Evolutionary conservation across 73 alveolate genomes (phyloP).

Genomic region (Paramecium caudatum): DNA sequence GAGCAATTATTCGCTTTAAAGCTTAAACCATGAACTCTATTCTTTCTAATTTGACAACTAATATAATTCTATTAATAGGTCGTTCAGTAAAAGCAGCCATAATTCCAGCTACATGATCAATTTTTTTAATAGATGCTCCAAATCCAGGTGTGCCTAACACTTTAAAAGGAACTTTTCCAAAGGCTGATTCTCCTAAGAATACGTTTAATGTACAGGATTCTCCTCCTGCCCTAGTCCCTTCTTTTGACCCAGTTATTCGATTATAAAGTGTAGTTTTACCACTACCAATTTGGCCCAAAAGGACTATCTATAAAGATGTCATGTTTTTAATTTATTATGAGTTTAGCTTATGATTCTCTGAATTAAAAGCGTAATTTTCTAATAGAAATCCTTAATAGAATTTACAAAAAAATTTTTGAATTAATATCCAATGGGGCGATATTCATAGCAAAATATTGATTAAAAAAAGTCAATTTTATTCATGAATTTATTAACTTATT

Average conservation of each 20-base stretch:
- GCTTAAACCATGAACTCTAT: not conserved
- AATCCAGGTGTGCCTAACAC: constrained; percentile 52
- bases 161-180: not conserved
- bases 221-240: not conserved
- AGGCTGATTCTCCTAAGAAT: not conserved
- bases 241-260: not conserved
- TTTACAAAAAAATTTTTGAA: too few species aligned
- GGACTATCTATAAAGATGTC: too few species aligned
- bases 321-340: too few species aligned
- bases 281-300: constrained; percentile 12
- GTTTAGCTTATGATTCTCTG: too few species aligned
- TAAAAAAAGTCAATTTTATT: too few species aligned
- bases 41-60: constrained; percentile 31
- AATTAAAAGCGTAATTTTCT: too few species aligned
- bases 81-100: constrained; percentile 36
- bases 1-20: not conserved
- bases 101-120: not conserved
- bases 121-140: not conserved
- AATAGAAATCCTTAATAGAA: too few species aligned
- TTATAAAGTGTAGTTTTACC: constrained; percentile 48
- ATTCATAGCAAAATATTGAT: too few species aligned
- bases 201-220: not conserved
- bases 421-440: too few species aligned
- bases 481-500: too few species aligned
- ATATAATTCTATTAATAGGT: not conserved